phyloP scores from a whole-genome alignment of 768 basidiomycete genomes.

The Pleurotus djamor region DNA sequence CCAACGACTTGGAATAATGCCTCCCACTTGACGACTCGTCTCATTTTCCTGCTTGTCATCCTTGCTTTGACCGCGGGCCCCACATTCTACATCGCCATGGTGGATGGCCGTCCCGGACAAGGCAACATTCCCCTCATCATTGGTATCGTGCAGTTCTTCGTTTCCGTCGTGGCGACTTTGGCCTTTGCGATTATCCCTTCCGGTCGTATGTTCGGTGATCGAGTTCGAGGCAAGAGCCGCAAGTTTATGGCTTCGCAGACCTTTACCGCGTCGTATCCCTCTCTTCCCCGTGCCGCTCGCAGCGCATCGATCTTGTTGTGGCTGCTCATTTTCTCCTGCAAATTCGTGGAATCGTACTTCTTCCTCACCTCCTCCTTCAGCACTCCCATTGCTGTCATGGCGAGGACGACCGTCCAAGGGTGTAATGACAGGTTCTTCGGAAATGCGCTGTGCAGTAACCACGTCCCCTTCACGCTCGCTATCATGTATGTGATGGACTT shows the following conservation, averaged over 20 bases:
- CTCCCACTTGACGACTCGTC: constrained; percentile 91
- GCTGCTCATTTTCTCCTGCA: constrained; percentile 94
- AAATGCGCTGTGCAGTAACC: constrained; percentile 78
- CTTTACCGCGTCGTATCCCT: constrained; percentile 96
- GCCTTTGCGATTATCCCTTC: constrained; percentile 90
- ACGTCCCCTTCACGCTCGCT: constrained; percentile 90
- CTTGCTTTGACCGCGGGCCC: constrained; percentile 92
- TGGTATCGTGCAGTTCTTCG: constrained; percentile 91
- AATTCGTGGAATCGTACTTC: constrained; percentile 96
- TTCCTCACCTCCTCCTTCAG: constrained; percentile 98
- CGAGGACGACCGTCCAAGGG: constrained; percentile 87
- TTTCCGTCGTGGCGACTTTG: constrained; percentile 81
- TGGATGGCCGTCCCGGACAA: constrained; percentile 61
- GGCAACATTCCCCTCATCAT: constrained; percentile 84
- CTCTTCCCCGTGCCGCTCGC: constrained; percentile 68
- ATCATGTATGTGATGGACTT: constrained; percentile 99
- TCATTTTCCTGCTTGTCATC: constrained; percentile 89
- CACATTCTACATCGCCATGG: constrained; percentile 88
- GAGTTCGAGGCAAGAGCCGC: constrained; percentile 94
- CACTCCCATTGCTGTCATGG: constrained; percentile 95
- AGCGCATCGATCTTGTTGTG: constrained; percentile 85
- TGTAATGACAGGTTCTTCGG: constrained; percentile 89
- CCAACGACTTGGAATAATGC: constrained; percentile 99
- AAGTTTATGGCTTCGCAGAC: constrained; percentile 99
- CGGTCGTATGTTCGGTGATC: constrained; percentile 98